Evolutionary conservation across 2,329 filamentous ascomycete genomes (phyloP).

Genomic region (Fragosphaeria purpurea): DNA sequence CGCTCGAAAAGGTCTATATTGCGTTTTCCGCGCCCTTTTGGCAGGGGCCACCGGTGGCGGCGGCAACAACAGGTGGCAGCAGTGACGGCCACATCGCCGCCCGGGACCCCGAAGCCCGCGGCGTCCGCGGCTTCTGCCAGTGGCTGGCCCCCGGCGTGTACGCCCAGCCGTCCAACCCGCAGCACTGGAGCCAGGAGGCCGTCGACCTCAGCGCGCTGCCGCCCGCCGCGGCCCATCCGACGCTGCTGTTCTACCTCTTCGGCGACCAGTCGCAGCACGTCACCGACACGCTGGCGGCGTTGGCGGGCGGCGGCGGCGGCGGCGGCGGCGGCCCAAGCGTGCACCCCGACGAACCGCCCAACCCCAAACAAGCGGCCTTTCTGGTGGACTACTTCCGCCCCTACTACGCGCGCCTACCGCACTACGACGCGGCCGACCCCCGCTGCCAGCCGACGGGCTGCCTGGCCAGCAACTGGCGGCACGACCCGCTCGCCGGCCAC

Average conservation of each 20-base stretch:
- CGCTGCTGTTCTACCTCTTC: constrained; percentile 74
- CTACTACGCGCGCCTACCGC: constrained; percentile 66
- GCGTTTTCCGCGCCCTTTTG: constrained; percentile 71
- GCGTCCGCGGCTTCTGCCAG: constrained; percentile 59
- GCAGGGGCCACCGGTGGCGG: constrained; percentile 26
- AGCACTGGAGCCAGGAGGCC: constrained; percentile 64
- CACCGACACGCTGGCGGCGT: constrained; percentile 32
- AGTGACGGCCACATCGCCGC: too few relatives aligned
- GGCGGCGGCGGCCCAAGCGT: neutral
- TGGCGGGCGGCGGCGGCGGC: constrained; percentile 14
- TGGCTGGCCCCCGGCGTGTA: constrained; percentile 62
- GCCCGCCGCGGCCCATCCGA: constrained; percentile 54
- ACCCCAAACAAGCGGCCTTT: constrained; percentile 39
- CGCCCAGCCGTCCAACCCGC: constrained; percentile 47
- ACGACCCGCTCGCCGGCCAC: constrained; percentile 68
- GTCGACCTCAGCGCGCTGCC: constrained; percentile 66
- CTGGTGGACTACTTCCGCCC: constrained; percentile 62
- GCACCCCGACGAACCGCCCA: constrained; percentile 16
- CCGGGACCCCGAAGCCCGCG: constrained; percentile 26
- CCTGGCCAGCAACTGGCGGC: constrained; percentile 67
- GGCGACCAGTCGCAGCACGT: constrained; percentile 51
- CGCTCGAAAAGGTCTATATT: constrained; percentile 54
- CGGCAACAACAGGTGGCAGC: too few relatives aligned
- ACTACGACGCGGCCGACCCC: constrained; percentile 44
- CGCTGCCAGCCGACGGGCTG: constrained; percentile 53